Conservation (phyloP, 73 alveolate species). For the Tetrahymena malaccensis region DNA sequence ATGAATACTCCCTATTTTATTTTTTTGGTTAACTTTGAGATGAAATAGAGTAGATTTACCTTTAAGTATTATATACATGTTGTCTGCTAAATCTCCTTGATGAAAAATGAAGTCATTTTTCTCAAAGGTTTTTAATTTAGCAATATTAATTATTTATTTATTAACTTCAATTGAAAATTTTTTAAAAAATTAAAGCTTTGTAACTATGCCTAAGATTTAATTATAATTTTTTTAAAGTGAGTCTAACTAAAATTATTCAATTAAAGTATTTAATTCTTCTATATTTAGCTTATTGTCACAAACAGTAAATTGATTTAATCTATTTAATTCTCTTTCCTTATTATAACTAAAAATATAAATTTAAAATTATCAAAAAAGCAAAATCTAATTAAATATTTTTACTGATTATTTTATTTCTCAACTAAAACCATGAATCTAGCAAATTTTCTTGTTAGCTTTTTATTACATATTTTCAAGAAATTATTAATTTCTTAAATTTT, state of each 20-base stretch:
- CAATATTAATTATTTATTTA: background rate
- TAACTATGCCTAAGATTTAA: background rate
- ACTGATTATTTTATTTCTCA: background rate
- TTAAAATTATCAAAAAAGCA: background rate
- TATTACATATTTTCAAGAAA: background rate
- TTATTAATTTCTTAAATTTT: background rate
- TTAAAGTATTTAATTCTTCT: background rate
- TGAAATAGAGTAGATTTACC: too few relatives aligned
- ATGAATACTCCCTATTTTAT: background rate
- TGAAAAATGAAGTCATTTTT: background rate
- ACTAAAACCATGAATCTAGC: background rate
- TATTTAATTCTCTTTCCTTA: background rate
- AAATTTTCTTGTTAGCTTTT: background rate
- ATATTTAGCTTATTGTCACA: background rate
- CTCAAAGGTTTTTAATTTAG: background rate
- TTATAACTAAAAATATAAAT: background rate
- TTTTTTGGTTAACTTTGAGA: too few relatives aligned
- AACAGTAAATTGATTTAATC: background rate
- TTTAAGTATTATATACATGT: background rate
- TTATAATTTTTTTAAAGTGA: background rate
- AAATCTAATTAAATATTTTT: too few relatives aligned
- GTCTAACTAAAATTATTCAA: background rate
- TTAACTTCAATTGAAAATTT: background rate
- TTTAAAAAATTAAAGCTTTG: background rate
- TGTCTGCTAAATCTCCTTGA: background rate